Conservation (phyloP, 371 early-diverging fungal species). For the Mucor mucedo region DNA sequence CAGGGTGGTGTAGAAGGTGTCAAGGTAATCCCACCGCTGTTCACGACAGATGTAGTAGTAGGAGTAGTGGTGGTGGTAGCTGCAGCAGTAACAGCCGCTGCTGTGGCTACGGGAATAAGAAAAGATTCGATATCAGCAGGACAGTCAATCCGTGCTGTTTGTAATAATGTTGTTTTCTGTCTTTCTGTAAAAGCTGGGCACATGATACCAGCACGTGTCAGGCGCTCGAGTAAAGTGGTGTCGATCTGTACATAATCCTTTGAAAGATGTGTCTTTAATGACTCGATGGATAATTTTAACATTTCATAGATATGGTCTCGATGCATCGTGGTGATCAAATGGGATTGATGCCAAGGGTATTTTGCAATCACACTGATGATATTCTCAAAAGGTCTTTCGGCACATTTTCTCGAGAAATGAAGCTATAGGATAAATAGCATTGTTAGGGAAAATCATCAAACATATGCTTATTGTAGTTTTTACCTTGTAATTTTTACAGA, state of each 20-base stretch:
- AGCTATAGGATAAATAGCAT: conserved; percentile 35
- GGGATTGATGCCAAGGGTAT: conserved; percentile 76
- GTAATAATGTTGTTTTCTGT: conserved; percentile 71
- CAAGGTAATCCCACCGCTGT: not conserved
- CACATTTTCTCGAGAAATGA: conserved; percentile 80
- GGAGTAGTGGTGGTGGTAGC: too few relatives aligned
- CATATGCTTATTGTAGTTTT: not conserved
- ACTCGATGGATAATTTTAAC: conserved; percentile 66
- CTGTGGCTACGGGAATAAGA: not conserved
- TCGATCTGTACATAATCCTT: conserved; percentile 71
- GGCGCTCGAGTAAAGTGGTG: conserved; percentile 59
- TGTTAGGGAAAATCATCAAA: too few relatives aligned
- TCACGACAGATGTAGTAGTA: too few relatives aligned
- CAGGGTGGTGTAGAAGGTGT: not conserved
- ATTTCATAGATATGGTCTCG: conserved; percentile 82
- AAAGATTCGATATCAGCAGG: conserved; percentile 18
- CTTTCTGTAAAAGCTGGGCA: conserved; percentile 79
- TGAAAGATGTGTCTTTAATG: conserved; percentile 60
- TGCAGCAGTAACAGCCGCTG: too few relatives aligned
- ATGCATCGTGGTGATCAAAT: conserved; percentile 68
- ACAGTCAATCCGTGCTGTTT: conserved; percentile 38
- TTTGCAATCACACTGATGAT: conserved; percentile 75
- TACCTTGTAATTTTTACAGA: conserved; percentile 80
- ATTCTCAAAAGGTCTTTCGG: conserved; percentile 81
- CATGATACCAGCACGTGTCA: conserved; percentile 69